phyloP scores from a whole-genome alignment of 2,329 filamentous ascomycete species.

The Xylariales sp. region DNA sequence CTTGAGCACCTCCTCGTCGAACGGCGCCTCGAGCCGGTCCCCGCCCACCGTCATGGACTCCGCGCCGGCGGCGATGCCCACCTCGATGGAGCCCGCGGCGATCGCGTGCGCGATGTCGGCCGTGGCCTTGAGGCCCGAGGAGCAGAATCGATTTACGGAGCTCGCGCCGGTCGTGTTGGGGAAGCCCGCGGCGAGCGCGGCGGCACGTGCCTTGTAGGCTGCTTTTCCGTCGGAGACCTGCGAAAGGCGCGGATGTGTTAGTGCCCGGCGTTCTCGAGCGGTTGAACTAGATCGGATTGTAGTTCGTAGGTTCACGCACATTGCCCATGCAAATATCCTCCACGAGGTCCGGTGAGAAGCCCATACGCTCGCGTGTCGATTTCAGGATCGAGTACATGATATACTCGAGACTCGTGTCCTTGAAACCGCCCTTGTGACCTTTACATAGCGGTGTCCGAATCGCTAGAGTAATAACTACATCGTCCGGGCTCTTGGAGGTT shows the following conservation, averaged over 20 bases:
- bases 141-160: conserved; percentile 95
- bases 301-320: conserved; percentile 60
- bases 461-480: conserved; percentile 95
- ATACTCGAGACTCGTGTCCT: conserved; percentile 91
- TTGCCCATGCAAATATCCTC: conserved; percentile 95
- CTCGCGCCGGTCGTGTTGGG: conserved; percentile 87
- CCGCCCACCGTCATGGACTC: conserved; percentile 86
- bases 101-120: conserved; percentile 96
- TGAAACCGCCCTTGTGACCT: conserved; percentile 91
- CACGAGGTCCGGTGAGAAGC: conserved; percentile 81
- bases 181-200: conserved; percentile 90
- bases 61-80: conserved; percentile 88
- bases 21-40: conserved; percentile 76
- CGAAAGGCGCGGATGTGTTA: conserved; percentile 11
- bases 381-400: conserved; percentile 86
- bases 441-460: conserved; percentile 90
- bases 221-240: conserved; percentile 86
- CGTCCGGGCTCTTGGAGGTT: conserved; percentile 91
- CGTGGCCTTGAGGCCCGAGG: conserved; percentile 92
- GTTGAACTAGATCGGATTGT: not conserved
- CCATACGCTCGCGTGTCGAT: conserved; percentile 76
- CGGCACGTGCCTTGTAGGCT: conserved; percentile 90
- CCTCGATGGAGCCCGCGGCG: conserved; percentile 79
- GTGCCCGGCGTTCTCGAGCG: not conserved
- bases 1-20: conserved; percentile 79